Base-by-base conservation (phyloP, 2,329 filamentous ascomycete genomes). In the Malbranchea zuffiana region DNA sequence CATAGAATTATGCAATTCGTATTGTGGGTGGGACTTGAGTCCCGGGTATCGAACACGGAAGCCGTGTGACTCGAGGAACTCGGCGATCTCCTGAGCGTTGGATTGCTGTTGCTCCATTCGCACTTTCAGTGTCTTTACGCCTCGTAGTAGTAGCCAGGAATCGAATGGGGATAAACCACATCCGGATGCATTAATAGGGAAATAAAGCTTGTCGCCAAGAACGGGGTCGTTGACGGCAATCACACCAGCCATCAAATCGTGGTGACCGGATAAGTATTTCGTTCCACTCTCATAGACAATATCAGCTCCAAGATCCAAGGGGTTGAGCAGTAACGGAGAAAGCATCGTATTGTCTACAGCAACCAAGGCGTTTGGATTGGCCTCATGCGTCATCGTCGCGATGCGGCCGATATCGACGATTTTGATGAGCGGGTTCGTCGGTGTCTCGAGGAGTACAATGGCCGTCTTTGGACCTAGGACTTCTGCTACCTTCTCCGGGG, bases 341-440 rank as follows among this genome's bases (percentile, higher is more conserved):
- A 98, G 78, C 90, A 98, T 98, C 40, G 90, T 98, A 67, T 98
- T 98, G 63, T 98, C 90, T 17, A 96, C 90, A 2, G 87, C 78
- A 11, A 98, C 86, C 26, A 96, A 67, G 17, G 84, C 82, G 44
- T 74, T 75, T 5, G 80, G 68, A 59, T 90, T 94, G 33, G 74
- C 74, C 24, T 79, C 75, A 59, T 96, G 90, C 0, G 82, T 75
- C 13, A 80, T 66, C 25, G 71, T 69, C 10, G 90, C 77, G 49
- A 98, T 92, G 15, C 76, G 70, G 3, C 80, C 72, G 42, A 98
- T 82, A 57, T 98, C 90, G 51, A 92, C 86, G 49, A 98, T 87
- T 66, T 98, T 98, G 70, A 98, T 96, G 32, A 98, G 67, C 4
- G 90, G 92, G 63, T 98, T 98, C 18, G 90, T 98, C 2, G 92